Evolutionary conservation across 306 rosid species (phyloP).

Genomic region (Alnus glutinosa): DNA sequence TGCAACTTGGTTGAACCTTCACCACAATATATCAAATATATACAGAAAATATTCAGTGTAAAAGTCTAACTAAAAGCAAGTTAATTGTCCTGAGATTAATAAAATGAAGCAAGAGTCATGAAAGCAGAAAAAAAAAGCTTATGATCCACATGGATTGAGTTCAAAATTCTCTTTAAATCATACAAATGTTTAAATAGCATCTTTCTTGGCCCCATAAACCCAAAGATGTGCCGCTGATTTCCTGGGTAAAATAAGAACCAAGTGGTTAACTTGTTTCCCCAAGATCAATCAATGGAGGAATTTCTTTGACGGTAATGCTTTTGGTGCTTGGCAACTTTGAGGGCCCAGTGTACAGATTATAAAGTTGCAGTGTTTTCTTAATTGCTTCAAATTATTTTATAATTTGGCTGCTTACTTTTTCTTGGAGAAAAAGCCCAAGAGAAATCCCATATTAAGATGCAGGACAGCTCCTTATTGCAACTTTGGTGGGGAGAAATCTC

Average conservation of each 20-base stretch:
- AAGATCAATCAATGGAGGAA: not conserved
- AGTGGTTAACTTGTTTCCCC: not conserved
- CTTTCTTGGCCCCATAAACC: not conserved
- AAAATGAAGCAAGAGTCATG: slow-evolving; percentile 1
- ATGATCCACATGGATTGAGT: not conserved
- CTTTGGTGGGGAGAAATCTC: too few species aligned
- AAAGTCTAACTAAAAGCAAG: not conserved
- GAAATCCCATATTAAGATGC: not conserved
- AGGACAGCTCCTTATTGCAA: not conserved
- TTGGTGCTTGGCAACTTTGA: not conserved
- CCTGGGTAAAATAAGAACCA: not conserved
- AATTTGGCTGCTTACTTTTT: not conserved
- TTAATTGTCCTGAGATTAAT: not conserved
- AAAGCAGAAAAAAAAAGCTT: not conserved
- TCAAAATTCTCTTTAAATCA: not conserved
- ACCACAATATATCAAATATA: not conserved
- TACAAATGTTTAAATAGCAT: not conserved
- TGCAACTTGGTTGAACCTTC: not conserved
- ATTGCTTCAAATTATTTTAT: not conserved
- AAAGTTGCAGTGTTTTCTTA: not conserved
- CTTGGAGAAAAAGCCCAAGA: not conserved
- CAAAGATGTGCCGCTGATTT: not conserved
- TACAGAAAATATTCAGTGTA: not conserved
- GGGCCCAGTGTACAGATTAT: not conserved
- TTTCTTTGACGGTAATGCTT: not conserved